Evolutionary conservation across 23 red algal genomes (phyloP).

Genomic region (Gracilaria gracilis): DNA sequence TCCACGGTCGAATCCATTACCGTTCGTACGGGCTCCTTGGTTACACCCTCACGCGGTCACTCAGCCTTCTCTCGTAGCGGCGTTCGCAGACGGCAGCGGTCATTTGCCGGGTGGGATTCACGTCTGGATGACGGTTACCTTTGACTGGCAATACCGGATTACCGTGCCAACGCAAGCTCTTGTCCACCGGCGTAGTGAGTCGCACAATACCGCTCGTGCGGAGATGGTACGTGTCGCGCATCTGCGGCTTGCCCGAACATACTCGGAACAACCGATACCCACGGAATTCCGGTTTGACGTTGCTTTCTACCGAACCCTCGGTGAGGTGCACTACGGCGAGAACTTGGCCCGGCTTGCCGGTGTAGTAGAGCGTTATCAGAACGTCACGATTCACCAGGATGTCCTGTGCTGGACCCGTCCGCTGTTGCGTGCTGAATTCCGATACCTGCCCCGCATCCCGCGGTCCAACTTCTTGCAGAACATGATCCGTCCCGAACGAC

Average conservation of each 20-base stretch:
- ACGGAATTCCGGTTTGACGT: neutral
- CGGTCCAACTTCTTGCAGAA: neutral
- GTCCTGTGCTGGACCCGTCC: constrained; percentile 18
- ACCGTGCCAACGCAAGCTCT: neutral
- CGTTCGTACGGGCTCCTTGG: constrained; percentile 20
- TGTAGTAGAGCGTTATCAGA: neutral
- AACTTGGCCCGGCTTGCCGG: neutral
- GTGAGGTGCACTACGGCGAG: constrained; percentile 1
- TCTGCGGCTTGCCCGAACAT: neutral
- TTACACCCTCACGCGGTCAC: neutral
- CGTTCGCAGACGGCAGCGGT: constrained; percentile 8
- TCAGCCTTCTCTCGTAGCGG: neutral
- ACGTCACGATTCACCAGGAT: neutral
- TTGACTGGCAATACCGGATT: neutral
- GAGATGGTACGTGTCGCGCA: neutral
- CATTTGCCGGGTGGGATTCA: neutral
- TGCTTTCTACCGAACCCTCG: neutral
- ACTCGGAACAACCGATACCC: neutral
- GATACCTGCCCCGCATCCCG: neutral
- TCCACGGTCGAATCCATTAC: neutral
- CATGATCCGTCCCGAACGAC: constrained; percentile 8
- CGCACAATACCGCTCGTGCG: neutral
- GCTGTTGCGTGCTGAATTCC: constrained; percentile 8
- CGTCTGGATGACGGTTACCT: neutral
- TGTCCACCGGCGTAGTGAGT: neutral